A percentile compares a stretch with the other conserved stretches of the same genome.
phyloP scores from a whole-genome alignment of 768 basidiomycete species.

The Kwoniella europaea region DNA sequence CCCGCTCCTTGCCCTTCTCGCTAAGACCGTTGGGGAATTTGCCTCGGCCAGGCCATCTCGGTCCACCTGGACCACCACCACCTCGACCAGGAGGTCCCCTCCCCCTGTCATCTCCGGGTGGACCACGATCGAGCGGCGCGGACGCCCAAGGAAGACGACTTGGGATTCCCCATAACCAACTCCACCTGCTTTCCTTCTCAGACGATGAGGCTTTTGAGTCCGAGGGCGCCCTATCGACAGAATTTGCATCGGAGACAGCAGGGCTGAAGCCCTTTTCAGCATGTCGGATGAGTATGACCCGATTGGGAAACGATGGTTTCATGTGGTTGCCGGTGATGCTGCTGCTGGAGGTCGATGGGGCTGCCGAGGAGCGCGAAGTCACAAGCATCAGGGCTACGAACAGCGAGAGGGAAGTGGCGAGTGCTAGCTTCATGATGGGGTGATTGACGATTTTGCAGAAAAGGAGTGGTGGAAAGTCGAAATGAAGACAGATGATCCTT shows the following conservation, averaged over 20 bases:
- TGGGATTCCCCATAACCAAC: too few species aligned
- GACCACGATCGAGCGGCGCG: too few species aligned
- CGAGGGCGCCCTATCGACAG: not conserved
- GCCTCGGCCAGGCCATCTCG: not conserved
- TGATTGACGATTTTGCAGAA: too few species aligned
- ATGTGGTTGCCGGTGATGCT: not conserved
- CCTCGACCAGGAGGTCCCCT: conserved; percentile 15
- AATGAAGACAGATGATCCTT: too few species aligned
- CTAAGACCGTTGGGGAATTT: conserved; percentile 33
- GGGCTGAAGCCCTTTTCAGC: conserved; percentile 36
- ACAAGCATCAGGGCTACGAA: too few species aligned
- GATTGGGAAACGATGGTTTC: conserved; percentile 13
- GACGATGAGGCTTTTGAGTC: not conserved
- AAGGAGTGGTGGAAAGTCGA: too few species aligned
- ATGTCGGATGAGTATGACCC: conserved; percentile 38
- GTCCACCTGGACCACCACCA: conserved; percentile 4
- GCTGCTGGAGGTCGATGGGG: too few species aligned
- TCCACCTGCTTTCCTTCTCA: too few species aligned
- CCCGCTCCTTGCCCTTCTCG: conserved; percentile 33
- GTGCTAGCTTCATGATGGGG: too few species aligned
- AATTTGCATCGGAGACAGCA: not conserved
- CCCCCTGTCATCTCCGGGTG: not conserved
- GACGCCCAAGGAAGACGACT: not conserved
- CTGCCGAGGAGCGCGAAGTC: too few species aligned
- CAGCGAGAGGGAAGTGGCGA: too few species aligned